A percentile compares a stretch with the other conserved stretches of the same genome.
These are phyloP conservation scores for Psilocybe tampanensis DNA, from an alignment of 768 basidiomycete species.

Conservation along the genomic window DNA sequence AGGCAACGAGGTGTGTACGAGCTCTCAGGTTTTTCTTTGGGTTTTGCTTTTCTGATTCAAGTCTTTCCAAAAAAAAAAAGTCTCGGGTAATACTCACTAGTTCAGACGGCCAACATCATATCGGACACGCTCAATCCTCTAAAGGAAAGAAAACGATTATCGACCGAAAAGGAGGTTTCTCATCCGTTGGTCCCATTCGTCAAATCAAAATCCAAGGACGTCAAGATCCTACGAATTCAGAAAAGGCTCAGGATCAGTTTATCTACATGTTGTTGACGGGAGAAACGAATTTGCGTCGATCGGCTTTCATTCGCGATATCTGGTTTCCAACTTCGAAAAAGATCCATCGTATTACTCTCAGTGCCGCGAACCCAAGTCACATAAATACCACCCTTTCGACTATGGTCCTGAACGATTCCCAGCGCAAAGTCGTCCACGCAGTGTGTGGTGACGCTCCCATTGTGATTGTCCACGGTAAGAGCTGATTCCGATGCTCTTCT, in stretches of 20 bases:
- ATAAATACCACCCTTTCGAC: conserved; percentile 2
- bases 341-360: neutral
- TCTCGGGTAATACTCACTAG: conserved; percentile 38
- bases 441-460: conserved; percentile 35
- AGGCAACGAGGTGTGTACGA: conserved; percentile 33
- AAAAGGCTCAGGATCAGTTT: conserved; percentile 40
- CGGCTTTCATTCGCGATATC: conserved; percentile 36
- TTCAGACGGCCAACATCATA: conserved; percentile 27
- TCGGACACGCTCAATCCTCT: conserved; percentile 30
- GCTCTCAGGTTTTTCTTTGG: neutral
- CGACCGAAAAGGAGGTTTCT: conserved; percentile 17
- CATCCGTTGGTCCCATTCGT: conserved; percentile 24
- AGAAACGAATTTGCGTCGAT: conserved; percentile 25
- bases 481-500: neutral
- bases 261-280: conserved; percentile 38
- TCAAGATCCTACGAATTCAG: conserved; percentile 39
- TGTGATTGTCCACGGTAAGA: conserved; percentile 42
- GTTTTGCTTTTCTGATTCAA: neutral
- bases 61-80: conserved; percentile 22
- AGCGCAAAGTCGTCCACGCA: conserved; percentile 33
- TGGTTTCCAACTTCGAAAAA: conserved; percentile 38
- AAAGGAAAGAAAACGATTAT: conserved; percentile 40
- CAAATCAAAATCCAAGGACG: conserved; percentile 43
- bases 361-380: neutral
- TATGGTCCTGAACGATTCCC: conserved; percentile 37